These are phyloP conservation scores for Pythium grandisporangium DNA, from an alignment of 352 stramenopile species.

Conservation along the genomic window DNA sequence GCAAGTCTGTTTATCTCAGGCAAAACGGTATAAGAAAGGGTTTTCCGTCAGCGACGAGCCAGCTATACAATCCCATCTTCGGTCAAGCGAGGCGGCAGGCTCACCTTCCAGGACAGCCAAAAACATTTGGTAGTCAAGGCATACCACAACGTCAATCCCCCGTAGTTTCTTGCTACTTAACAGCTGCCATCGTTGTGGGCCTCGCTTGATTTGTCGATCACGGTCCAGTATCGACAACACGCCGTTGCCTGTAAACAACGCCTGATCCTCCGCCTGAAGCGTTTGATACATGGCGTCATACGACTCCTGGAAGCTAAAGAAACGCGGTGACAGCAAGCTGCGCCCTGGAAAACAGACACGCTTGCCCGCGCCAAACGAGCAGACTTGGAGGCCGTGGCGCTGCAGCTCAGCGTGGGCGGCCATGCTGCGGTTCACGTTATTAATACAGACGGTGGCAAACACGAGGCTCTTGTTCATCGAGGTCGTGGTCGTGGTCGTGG, in stretches of 20 bases:
- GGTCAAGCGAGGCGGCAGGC: too few species aligned
- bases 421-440: constrained; percentile 61
- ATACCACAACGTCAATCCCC: constrained; percentile 38
- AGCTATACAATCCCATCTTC: too few species aligned
- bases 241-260: constrained; percentile 14
- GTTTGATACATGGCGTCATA: constrained; percentile 41
- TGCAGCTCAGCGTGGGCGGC: constrained; percentile 38
- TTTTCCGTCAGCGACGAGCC: too few species aligned
- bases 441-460: constrained; percentile 50
- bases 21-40: too few species aligned
- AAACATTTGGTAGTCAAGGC: constrained; percentile 31
- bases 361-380: constrained; percentile 32
- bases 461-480: too few species aligned
- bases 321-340: constrained; percentile 7
- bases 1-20: constrained; percentile 12
- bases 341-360: constrained; percentile 35
- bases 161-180: constrained; percentile 23
- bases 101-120: constrained; percentile 11
- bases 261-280: constrained; percentile 21
- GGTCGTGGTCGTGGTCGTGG: too few species aligned
- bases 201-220: constrained; percentile 34
- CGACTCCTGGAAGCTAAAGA: constrained; percentile 34
- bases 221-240: constrained; percentile 41
- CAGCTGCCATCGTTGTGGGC: constrained; percentile 37
- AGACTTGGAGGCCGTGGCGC: constrained; percentile 26